These are phyloP conservation scores for Aspergillus uvarum DNA, from an alignment of 2,329 filamentous ascomycete species.

Conservation along the genomic window DNA sequence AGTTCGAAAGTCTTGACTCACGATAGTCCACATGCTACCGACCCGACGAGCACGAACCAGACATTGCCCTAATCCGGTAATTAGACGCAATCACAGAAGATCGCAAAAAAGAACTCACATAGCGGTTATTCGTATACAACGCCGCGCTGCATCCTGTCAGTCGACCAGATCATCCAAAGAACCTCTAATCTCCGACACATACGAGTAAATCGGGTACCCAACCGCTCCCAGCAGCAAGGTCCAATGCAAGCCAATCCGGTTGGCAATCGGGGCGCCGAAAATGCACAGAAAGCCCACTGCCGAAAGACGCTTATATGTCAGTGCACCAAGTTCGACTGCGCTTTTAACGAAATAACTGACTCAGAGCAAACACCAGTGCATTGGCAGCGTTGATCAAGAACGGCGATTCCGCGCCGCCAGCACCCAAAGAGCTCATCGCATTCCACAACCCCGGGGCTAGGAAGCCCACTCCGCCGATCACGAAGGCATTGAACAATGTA, in stretches of 20 bases:
- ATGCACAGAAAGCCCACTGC: constrained; percentile 37
- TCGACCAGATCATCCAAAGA: not conserved
- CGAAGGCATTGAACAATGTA: constrained; percentile 55
- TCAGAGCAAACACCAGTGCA: constrained; percentile 48
- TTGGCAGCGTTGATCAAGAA: constrained; percentile 56
- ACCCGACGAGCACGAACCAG: constrained; percentile 54
- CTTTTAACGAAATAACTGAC: not conserved
- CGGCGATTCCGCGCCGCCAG: constrained; percentile 53
- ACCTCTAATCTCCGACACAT: not conserved
- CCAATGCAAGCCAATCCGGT: constrained; percentile 50
- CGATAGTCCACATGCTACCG: constrained; percentile 46
- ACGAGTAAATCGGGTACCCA: constrained; percentile 51
- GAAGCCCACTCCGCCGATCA: constrained; percentile 56
- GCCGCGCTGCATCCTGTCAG: constrained; percentile 17
- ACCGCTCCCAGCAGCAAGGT: constrained; percentile 46
- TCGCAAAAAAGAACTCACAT: not conserved
- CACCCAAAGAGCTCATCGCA: constrained; percentile 56
- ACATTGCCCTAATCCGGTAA: constrained; percentile 41
- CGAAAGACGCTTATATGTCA: not conserved
- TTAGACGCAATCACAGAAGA: not conserved
- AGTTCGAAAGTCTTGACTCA: not conserved
- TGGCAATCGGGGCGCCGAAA: constrained; percentile 51
- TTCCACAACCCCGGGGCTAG: constrained; percentile 52
- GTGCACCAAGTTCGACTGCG: not conserved
- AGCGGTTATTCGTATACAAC: constrained; percentile 47